Evolutionary conservation across 2,329 filamentous ascomycete species (phyloP).

Genomic region (Neobulgaria alba): DNA sequence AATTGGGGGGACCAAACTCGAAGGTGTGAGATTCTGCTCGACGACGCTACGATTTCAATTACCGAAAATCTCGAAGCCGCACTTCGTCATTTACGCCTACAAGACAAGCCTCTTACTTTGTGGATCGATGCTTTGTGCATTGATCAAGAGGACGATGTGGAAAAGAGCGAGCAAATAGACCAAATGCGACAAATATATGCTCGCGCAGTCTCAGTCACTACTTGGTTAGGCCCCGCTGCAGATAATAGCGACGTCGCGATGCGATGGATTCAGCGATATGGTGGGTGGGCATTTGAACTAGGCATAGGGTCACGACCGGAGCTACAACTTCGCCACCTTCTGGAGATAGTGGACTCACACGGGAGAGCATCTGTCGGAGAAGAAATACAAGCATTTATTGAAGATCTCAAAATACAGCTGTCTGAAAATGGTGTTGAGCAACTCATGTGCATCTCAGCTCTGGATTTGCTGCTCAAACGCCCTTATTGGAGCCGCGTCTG

Average conservation of each 20-base stretch:
- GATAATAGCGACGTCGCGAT: slow-evolving; percentile 7
- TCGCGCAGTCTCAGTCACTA: slow-evolving; percentile 16
- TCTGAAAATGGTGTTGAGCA: background rate
- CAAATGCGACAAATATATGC: slow-evolving; percentile 26
- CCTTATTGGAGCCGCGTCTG: background rate
- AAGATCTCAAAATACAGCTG: slow-evolving; percentile 5
- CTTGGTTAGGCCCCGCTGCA: slow-evolving; percentile 24
- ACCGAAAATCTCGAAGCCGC: slow-evolving; percentile 11
- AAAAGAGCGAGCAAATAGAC: slow-evolving; percentile 20
- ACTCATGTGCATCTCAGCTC: background rate
- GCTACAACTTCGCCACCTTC: slow-evolving; percentile 3
- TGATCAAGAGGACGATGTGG: slow-evolving; percentile 20
- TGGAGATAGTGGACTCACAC: slow-evolving; percentile 4
- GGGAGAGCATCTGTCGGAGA: slow-evolving; percentile 1
- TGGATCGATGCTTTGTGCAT: slow-evolving; percentile 28
- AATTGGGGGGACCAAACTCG: slow-evolving; percentile 2
- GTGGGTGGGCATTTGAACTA: slow-evolving; percentile 3
- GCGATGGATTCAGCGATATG: slow-evolving; percentile 10
- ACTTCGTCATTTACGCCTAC: slow-evolving; percentile 10
- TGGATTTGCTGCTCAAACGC: background rate
- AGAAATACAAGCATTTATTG: slow-evolving; percentile 3
- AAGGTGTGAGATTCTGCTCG: background rate
- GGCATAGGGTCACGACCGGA: slow-evolving; percentile 5
- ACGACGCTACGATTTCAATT: slow-evolving; percentile 3
- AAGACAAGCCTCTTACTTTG: slow-evolving; percentile 8